Evolutionary conservation across 129 eudicot species (phyloP), one percentile per base, ranked within the genome.

Genomic region (Saussurea involucrata): DNA sequence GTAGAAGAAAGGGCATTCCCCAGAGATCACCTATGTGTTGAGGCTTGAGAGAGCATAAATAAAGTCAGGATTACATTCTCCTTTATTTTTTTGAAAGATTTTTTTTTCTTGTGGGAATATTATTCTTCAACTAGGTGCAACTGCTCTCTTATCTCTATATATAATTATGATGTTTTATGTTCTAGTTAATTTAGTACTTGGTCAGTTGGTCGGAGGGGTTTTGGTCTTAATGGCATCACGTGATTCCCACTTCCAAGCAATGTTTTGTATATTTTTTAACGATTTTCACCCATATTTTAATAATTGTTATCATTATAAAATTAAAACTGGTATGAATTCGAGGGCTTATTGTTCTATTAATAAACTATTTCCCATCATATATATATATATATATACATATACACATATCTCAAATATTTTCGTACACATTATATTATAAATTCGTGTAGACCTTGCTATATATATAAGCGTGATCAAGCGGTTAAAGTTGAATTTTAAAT

Each of bases 11-110:
- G 80, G 88, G 99, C 65, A 84, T 92, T 76, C 99, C 99, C 8
- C 99, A 92, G 8, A 92, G 99, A 83, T 95, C 99, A 77, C 99
- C 99, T 9, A 76, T 95, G 87, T 95, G 97, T 83, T 95, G 84
- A 80, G 25, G n/a, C 24, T 9, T 49, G 73, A 13, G 66, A 72
- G 67, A 64, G 73, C 76, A n/a, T 33, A 42, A 76, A 44, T 76
- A 65, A 66, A 27, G 31, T 31, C 18, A 82, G 71, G 36, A 12
- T 15, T 15, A 49, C 15, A 40, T 55, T 5, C 36, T 28, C 29
- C 17, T 44, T 36, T 65, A 46, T 31, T 3, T 44, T 33, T 63
- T 31, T 28, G 22, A 4, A 28, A 17, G 53, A 53, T 24, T 65
- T 75, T 34, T 36, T 68, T 11, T 58, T 68, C 7, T 25, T 42